Base-by-base conservation (phyloP, 2,329 filamentous ascomycete species). In the Monosporascus sp. region DNA sequence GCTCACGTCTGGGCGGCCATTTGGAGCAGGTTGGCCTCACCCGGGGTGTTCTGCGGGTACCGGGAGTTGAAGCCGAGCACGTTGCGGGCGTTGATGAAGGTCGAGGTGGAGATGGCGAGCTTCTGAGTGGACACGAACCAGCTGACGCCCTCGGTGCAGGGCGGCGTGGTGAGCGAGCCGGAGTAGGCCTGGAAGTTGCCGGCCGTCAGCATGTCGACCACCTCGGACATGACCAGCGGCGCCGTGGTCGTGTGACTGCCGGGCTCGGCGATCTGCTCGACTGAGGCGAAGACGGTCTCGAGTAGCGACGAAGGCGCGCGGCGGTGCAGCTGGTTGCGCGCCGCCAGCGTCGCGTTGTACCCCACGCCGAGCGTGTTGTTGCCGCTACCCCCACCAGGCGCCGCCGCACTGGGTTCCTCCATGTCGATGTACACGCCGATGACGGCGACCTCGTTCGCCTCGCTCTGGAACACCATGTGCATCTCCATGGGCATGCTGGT, bases 401-500 rank as follows among this genome's bases (percentile, higher is more conserved):
- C 48, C 3, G 60, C 51, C 35, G 55, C 62, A 15, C 58, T 58
- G 9, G 60, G 59, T 38, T 65, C 65, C 55, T 68, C 66, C 28
- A 74, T 60, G 55, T 74, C 72, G 57, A 77, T 67, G 64, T 75
- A 77, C 48, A 71, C 64, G 48, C 73, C 74, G 37, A 78, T 65
- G 55, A 77, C 75, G 35, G 74, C 73, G 38, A 77, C 70, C 51
- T 74, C 63, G 15, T 65, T 58, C 37, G 62, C 64, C 14, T 72
- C 69, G 15, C 71, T 72, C 62, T 78, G 71, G 64, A 81, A 82
- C 41, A 85, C 82, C 74, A 85, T 80, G 69, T 86, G 82, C 68
- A 77, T 74, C 66, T 81, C 78, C 73, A 81, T 76, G 26, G 74
- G 73, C 61, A 78, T 67, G 60, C 65, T 79, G 18, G 68, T 71